Base-by-base conservation (phyloP, 345 rosid genomes). In the Moringa oleifera region DNA sequence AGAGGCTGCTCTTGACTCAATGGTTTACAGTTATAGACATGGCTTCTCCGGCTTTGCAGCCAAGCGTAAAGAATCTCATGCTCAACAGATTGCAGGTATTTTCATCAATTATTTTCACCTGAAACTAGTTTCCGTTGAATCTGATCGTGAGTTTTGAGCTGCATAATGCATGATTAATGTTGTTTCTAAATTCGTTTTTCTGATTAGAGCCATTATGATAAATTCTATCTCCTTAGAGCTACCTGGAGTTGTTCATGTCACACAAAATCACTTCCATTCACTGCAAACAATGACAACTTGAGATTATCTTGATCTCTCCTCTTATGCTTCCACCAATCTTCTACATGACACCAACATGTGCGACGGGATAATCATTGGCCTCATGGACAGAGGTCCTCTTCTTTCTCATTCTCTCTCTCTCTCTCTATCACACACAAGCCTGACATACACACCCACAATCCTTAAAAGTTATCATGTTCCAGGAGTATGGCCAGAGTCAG, bases 21-120 rank as follows among this genome's bases (percentile, higher is more conserved):
- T 85, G 51, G 65, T 83, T 57, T 81, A 80, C 58, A 77, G 84
- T 23, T 83, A 77, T 63, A 63, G 71, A 36, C 75, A 68, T 24
- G 68, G 75, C 18, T 76, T 86, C 66, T 80, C 83, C 8, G 91
- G 91, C 36, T 83, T 83, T 0, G 80, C 85, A 0, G 89, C 89
- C 19, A 66, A 63, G 55, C 78, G 83, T 37, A 76, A 65, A 7
- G 63, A 73, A 20, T 77, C 73, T 33, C 75, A 82, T 61, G 84
- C 79, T 0, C 69, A 64, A 61, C 41, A 62, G 57, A 36, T 80
- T 33, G 77, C 84, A 0, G 66, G 79, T 75, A 70, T 46, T 23
- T 16, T 33, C n/a, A n/a, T n/a, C n/a, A n/a, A n/a, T n/a, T n/a
- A n/a, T n/a, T n/a, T n/a, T n/a, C n/a, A n/a, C n/a, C n/a, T n/a